Conservation (phyloP, 495 filamentous ascomycete species). For the Aspergillus funiculosus region DNA sequence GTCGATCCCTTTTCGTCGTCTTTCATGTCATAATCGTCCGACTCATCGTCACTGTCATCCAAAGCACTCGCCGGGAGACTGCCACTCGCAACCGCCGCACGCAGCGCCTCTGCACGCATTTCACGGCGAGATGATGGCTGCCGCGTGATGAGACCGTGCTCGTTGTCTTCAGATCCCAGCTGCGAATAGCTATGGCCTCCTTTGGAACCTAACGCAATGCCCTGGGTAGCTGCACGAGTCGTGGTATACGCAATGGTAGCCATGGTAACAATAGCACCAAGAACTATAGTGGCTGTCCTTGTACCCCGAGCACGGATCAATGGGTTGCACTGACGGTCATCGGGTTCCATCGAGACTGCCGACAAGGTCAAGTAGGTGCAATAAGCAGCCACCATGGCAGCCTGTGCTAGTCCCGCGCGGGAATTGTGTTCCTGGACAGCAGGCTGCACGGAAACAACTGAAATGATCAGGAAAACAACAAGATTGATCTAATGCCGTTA, state of each 20-base stretch:
- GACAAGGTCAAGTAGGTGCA: conserved; percentile 99
- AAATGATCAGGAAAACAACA: conserved; percentile 74
- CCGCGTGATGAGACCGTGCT: conserved; percentile 83
- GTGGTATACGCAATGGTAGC: conserved; percentile 96
- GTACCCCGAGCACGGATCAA: conserved; percentile 82
- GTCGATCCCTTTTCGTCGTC: conserved; percentile 87
- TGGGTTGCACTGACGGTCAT: conserved; percentile 92
- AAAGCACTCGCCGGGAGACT: conserved; percentile 87
- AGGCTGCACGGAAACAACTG: conserved; percentile 82
- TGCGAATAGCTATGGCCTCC: conserved; percentile 55
- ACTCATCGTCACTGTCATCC: conserved; percentile 68
- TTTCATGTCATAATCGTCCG: conserved; percentile 52
- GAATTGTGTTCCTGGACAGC: conserved; percentile 87
- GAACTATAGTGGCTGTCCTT: conserved; percentile 79
- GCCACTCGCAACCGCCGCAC: conserved; percentile 85
- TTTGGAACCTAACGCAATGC: conserved; percentile 69
- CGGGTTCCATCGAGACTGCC: conserved; percentile 96
- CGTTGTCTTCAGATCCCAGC: conserved; percentile 61
- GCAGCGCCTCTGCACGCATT: conserved; percentile 88
- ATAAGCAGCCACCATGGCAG: conserved; percentile 95
- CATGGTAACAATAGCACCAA: conserved; percentile 95
- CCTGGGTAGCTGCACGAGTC: conserved; percentile 91
- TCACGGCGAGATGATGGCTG: conserved; percentile 77
- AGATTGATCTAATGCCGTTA: conserved; percentile 63
- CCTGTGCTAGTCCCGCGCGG: conserved; percentile 88